Conservation (phyloP, 345 rosid species). For the Populus alba region DNA sequence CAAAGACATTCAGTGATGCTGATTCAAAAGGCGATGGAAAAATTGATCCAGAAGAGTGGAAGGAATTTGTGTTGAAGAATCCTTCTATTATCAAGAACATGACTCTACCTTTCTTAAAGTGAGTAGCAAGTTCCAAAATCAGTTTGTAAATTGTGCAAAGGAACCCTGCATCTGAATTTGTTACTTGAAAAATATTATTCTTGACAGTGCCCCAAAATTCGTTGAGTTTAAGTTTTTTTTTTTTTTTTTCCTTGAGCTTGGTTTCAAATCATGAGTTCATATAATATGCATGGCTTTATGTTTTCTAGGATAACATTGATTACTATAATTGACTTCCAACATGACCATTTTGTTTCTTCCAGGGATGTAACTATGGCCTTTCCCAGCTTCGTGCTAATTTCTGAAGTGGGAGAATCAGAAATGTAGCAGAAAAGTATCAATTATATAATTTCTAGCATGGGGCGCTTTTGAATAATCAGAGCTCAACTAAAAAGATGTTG, state of each 20-base stretch:
- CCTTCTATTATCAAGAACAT: conserved; percentile 89
- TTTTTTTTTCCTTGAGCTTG: background rate
- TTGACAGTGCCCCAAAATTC: background rate
- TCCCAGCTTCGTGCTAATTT: conserved; percentile 61
- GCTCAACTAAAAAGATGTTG: background rate
- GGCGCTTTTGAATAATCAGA: background rate
- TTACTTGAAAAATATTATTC: background rate
- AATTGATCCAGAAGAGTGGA: conserved; percentile 87
- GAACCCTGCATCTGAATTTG: background rate
- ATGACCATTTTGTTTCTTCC: conserved; percentile 11
- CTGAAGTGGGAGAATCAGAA: conserved; percentile 65
- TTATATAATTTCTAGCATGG: background rate
- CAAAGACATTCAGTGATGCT: conserved; percentile 67
- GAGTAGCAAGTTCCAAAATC: conserved; percentile 19
- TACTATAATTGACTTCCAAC: background rate
- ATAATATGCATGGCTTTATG: background rate
- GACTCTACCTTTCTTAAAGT: conserved; percentile 89
- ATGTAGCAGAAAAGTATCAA: conserved; percentile 18
- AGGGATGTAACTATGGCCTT: conserved; percentile 80
- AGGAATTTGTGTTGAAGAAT: conserved; percentile 57
- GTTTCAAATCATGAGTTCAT: background rate
- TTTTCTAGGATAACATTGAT: background rate
- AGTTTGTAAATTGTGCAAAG: background rate
- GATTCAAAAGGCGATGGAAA: conserved; percentile 68
- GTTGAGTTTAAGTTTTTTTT: background rate